Evolutionary conservation across 148 eudicot genomes (phyloP).

Genomic region (Amaranthus cruentus): DNA sequence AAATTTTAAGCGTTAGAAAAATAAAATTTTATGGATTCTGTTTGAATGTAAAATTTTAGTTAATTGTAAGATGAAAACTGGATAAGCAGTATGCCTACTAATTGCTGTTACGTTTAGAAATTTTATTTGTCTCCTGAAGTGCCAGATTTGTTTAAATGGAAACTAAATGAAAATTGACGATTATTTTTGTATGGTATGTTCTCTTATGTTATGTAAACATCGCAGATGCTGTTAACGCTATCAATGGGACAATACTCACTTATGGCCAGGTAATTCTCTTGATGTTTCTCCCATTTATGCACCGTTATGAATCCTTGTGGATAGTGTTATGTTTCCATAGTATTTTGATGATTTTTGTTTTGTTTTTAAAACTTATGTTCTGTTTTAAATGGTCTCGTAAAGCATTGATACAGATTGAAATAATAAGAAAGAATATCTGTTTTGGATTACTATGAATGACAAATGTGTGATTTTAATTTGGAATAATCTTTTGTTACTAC

Average conservation of each 20-base stretch:
- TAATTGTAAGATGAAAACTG: too few species aligned
- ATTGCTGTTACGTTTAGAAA: too few species aligned
- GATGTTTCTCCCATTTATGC: neutral
- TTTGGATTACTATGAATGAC: neutral
- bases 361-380: neutral
- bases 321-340: neutral
- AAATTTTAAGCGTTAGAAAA: too few species aligned
- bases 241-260: conserved; percentile 77
- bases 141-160: too few species aligned
- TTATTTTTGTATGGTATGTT: neutral
- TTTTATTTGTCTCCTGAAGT: too few species aligned
- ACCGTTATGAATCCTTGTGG: neutral
- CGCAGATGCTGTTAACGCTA: conserved; percentile 59
- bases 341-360: neutral
- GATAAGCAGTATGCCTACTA: too few species aligned
- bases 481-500: neutral
- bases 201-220: neutral
- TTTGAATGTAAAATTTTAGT: too few species aligned
- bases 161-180: neutral
- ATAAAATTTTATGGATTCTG: too few species aligned
- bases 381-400: neutral
- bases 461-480: neutral
- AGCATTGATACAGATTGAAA: neutral
- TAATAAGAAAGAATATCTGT: neutral
- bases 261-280: conserved; percentile 74